phyloP scores from a whole-genome alignment of 23 red algal species.

The Gracilaria vermiculophylla region DNA sequence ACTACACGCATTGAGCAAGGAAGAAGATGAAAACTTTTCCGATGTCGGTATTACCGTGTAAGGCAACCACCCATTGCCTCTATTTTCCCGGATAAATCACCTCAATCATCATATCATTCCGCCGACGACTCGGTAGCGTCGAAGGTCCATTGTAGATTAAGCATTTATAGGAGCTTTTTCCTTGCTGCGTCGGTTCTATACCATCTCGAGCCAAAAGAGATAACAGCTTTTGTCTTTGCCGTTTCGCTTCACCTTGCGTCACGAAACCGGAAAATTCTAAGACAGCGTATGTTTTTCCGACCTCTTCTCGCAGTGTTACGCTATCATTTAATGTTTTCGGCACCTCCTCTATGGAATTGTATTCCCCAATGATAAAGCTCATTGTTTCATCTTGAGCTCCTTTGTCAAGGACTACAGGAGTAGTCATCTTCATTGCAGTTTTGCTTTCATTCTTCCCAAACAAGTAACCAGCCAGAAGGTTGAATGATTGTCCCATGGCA shows the following conservation, averaged over 20 bases:
- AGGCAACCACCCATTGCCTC: too few relatives aligned
- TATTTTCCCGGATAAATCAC: slow-evolving; percentile 26
- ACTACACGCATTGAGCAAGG: slow-evolving; percentile 64
- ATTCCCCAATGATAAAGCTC: slow-evolving; percentile 75
- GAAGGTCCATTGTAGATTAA: slow-evolving; percentile 70
- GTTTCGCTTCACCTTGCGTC: slow-evolving; percentile 73
- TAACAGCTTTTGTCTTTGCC: slow-evolving; percentile 49
- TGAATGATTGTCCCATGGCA: slow-evolving; percentile 61
- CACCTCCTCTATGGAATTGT: slow-evolving; percentile 50
- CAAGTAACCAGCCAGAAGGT: slow-evolving; percentile 69
- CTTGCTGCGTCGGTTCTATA: slow-evolving; percentile 19
- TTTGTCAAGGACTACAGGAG: slow-evolving; percentile 69
- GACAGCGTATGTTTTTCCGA: slow-evolving; percentile 47
- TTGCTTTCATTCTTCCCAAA: slow-evolving; percentile 76
- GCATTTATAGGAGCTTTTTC: slow-evolving; percentile 39
- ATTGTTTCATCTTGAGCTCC: slow-evolving; percentile 52
- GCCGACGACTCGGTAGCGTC: slow-evolving; percentile 51
- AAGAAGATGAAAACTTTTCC: slow-evolving; percentile 57
- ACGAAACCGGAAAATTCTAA: slow-evolving; percentile 63
- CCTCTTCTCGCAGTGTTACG: slow-evolving; percentile 45
- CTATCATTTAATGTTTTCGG: slow-evolving; percentile 52
- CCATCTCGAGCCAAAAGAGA: slow-evolving; percentile 33
- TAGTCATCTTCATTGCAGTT: slow-evolving; percentile 78
- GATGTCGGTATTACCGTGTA: slow-evolving; percentile 17
- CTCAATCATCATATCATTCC: slow-evolving; percentile 67